These are phyloP conservation scores for Aurinia saxatilis DNA, from an alignment of 345 rosid genomes.

Conservation along the genomic window DNA sequence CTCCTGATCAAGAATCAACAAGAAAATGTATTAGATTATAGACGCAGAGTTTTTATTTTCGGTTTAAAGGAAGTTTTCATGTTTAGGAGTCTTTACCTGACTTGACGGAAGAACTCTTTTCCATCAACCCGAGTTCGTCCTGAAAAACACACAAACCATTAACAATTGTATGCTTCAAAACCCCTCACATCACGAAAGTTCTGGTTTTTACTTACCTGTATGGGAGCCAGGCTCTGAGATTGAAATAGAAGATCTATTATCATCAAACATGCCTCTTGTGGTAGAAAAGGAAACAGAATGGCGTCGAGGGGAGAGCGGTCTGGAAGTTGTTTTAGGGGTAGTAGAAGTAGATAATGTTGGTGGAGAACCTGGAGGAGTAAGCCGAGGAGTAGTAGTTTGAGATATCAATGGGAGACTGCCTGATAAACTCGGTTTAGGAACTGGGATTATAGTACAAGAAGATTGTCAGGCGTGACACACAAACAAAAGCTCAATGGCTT, in stretches of 20 bases:
- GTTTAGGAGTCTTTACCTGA: conserved; percentile 46
- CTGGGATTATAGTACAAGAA: conserved; percentile 22
- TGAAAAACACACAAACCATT: conserved; percentile 23
- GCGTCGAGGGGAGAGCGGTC: conserved; percentile 73
- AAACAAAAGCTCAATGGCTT: background rate
- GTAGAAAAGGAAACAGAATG: conserved; percentile 71
- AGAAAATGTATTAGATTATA: background rate
- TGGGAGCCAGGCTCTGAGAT: conserved; percentile 54
- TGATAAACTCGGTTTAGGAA: conserved; percentile 37
- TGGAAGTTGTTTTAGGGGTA: conserved; percentile 70
- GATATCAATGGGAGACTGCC: conserved; percentile 43
- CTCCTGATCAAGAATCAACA: conserved; percentile 19
- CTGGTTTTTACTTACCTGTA: conserved; percentile 30
- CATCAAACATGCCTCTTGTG: conserved; percentile 65
- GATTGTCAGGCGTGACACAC: background rate
- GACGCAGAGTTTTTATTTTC: background rate
- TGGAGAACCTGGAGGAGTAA: conserved; percentile 91
- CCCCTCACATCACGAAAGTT: background rate
- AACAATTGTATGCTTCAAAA: background rate
- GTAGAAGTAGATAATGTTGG: conserved; percentile 68
- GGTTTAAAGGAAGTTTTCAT: background rate
- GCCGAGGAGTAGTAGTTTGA: conserved; percentile 59
- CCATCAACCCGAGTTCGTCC: conserved; percentile 86
- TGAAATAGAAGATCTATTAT: conserved; percentile 52
- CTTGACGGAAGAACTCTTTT: conserved; percentile 94